Evolutionary conservation across 495 filamentous ascomycete genomes (phyloP), one percentile per base, ranked within the genome.

Genomic region (Lasiosphaeris hirsuta): DNA sequence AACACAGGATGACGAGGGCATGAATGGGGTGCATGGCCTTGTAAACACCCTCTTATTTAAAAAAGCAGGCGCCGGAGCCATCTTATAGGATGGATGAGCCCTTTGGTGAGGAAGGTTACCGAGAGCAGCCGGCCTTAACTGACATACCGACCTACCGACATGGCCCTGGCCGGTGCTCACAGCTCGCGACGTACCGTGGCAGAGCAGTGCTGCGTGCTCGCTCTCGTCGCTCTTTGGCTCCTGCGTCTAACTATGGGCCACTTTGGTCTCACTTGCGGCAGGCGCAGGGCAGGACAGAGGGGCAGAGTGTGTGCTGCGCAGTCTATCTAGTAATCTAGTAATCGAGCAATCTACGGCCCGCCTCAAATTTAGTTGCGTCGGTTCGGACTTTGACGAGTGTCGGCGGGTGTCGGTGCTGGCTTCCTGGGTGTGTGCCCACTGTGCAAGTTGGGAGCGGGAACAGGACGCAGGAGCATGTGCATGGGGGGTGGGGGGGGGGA

Each of bases 321-420:
- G 49, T 15, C 33, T 19, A 14, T 15, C 38, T 34, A 15, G 49
- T 15, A 51, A 51, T 51, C 50, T 48, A 50, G 41, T 36, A 36
- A 49, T 49, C 46, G 40, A 50, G 52, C 56, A 68, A 68, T 68
- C 60, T 65, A 65, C 59, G 63, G 58, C 17, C 63, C 58, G 61
- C 52, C 36, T 51, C 50, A 56, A 61, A 60, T 49, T 60, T 57
- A 47, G 56, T 30, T 63, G 61, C 50, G 56, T 51, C 61, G 23
- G 23, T 30, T 30, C 23, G 63, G 66, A 59, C 58, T 52, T 61
- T 49, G 38, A 48, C 36, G 30, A 40, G 33, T 40, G 51, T 38
- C 51, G 49, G 15, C 36, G 49, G 11, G 18, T 17, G n/a, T 3
- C 49, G 33, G 15, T 14, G 34, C 49, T 39, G 49, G n/a, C 15